Evolutionary conservation across 192 early-diverging fungal species (phyloP).

Genomic region (Neocallimastix lanati): DNA sequence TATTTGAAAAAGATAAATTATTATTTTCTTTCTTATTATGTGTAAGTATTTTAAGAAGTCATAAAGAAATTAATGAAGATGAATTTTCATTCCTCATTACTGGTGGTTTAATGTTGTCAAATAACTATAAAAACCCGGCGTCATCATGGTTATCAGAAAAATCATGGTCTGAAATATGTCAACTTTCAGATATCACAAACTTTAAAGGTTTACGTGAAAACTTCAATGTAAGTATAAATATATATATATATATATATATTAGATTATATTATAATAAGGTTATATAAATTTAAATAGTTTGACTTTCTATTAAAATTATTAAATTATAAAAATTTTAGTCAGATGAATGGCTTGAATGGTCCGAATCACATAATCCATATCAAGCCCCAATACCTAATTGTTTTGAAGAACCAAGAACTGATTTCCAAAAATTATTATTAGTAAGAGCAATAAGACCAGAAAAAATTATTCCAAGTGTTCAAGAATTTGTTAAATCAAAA

Average conservation of each 20-base stretch:
- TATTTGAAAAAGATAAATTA: constrained; percentile 49
- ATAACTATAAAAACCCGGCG: not conserved
- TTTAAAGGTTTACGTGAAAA: constrained; percentile 30
- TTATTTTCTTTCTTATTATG: constrained; percentile 35
- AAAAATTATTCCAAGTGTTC: constrained; percentile 26
- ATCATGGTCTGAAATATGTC: constrained; percentile 29
- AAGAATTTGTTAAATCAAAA: constrained; percentile 38
- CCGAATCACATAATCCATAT: constrained; percentile 18
- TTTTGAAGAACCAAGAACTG: constrained; percentile 20
- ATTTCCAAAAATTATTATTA: constrained; percentile 28
- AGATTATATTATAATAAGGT: too few species aligned
- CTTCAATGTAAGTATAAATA: constrained; percentile 13
- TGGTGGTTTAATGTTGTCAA: constrained; percentile 23
- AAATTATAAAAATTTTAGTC: too few species aligned
- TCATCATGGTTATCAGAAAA: constrained; percentile 35
- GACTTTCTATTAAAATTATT: too few species aligned
- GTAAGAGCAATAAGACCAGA: constrained; percentile 30
- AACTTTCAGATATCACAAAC: constrained; percentile 23
- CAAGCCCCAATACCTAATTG: constrained; percentile 17
- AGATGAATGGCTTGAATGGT: constrained; percentile 21
- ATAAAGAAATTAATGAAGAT: constrained; percentile 24
- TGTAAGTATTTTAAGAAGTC: constrained; percentile 20
- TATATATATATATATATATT: too few species aligned
- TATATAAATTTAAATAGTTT: too few species aligned
- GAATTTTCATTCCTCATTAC: constrained; percentile 36